Evolutionary conservation across 1,139 yeast genomes (phyloP).

Genomic region (Pneumocystis wakefieldiae): DNA sequence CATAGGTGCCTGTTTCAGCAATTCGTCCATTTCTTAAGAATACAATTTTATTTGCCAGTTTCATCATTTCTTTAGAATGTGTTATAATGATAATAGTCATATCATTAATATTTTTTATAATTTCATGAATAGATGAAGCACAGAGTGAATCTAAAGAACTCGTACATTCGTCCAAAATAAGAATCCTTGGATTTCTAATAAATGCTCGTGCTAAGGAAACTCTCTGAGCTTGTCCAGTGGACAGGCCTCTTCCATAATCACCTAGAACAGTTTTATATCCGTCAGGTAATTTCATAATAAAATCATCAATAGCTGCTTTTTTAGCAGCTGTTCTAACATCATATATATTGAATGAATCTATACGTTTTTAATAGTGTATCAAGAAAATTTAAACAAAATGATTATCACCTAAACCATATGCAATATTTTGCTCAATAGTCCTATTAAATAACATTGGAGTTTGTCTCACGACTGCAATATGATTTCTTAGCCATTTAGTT

Average conservation of each 20-base stretch:
- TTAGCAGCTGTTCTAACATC: constrained; percentile 25
- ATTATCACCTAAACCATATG: constrained; percentile 41
- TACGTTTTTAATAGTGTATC: background rate
- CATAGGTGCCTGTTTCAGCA: constrained; percentile 16
- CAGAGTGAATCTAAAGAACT: constrained; percentile 64
- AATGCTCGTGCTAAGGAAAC: constrained; percentile 77
- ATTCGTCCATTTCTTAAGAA: constrained; percentile 17
- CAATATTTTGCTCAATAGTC: constrained; percentile 60
- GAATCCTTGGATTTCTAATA: constrained; percentile 44
- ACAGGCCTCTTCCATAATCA: constrained; percentile 37
- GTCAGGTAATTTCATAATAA: constrained; percentile 26
- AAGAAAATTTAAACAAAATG: background rate
- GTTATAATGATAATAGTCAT: constrained; percentile 75
- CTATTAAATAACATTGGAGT: constrained; percentile 76
- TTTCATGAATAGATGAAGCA: constrained; percentile 42
- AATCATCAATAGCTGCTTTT: constrained; percentile 27
- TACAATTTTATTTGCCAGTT: constrained; percentile 24
- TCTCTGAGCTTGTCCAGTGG: constrained; percentile 87
- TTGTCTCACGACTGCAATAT: constrained; percentile 76
- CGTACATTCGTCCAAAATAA: constrained; percentile 62
- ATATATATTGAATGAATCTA: constrained; percentile 20
- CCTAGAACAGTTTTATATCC: constrained; percentile 42
- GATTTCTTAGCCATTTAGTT: constrained; percentile 54
- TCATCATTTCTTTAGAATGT: constrained; percentile 66
- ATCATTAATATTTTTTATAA: constrained; percentile 31